Conservation (phyloP, 345 rosid species). For the Lepidium aucheri region DNA sequence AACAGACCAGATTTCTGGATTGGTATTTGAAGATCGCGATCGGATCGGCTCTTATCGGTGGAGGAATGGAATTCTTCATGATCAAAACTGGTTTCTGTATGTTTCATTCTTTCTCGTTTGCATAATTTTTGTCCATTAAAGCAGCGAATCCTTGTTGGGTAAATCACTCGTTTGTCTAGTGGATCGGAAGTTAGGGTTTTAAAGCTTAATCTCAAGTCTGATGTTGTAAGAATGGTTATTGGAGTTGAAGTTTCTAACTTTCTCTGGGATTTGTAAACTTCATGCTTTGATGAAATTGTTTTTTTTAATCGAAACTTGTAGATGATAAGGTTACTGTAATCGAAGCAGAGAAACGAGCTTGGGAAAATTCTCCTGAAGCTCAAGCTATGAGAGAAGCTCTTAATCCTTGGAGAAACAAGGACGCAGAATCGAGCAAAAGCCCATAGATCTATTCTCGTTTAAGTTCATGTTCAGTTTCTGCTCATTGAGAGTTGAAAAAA, state of each 20-base stretch:
- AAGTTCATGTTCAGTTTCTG: neutral
- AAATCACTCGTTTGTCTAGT: neutral
- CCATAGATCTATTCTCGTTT: slow-evolving; percentile 17
- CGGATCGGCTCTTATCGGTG: slow-evolving; percentile 68
- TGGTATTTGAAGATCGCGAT: slow-evolving; percentile 81
- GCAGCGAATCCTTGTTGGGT: neutral
- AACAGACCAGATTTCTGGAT: slow-evolving; percentile 50
- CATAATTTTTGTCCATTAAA: neutral
- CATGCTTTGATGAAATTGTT: neutral
- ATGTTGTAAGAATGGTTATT: neutral
- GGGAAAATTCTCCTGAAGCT: slow-evolving; percentile 68
- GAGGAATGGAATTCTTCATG: slow-evolving; percentile 92
- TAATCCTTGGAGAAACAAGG: slow-evolving; percentile 82
- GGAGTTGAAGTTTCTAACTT: neutral
- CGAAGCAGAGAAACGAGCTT: slow-evolving; percentile 79
- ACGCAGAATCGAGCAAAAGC: slow-evolving; percentile 32
- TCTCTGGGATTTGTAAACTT: neutral
- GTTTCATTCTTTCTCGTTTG: slow-evolving; percentile 27
- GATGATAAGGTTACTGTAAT: slow-evolving; percentile 82
- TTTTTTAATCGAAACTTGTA: slow-evolving; percentile 21
- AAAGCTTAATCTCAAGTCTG: neutral
- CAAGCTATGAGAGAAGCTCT: slow-evolving; percentile 68
- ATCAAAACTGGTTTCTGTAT: slow-evolving; percentile 90
- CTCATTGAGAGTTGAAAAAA: neutral
- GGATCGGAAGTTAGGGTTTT: neutral